These are phyloP conservation scores for Isabelozyma gotoi DNA, from an alignment of 805 yeast genomes.

Conservation along the genomic window DNA sequence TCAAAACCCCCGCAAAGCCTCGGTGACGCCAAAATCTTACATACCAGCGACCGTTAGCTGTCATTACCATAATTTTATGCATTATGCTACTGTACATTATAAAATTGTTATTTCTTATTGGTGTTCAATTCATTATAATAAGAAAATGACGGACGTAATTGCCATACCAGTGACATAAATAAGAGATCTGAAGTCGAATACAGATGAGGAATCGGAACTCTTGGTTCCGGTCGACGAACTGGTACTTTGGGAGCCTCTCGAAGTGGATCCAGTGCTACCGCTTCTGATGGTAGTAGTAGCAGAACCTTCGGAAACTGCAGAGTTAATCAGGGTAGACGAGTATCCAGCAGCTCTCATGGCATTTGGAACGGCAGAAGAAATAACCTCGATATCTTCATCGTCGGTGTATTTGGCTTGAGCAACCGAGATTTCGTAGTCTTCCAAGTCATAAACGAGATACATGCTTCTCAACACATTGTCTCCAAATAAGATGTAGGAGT, in stretches of 20 bases:
- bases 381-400: constrained; percentile 45
- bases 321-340: constrained; percentile 31
- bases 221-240: background rate
- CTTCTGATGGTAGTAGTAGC: constrained; percentile 6
- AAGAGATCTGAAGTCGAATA: background rate
- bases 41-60: too few species aligned
- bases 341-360: constrained; percentile 49
- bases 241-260: background rate
- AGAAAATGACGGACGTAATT: background rate
- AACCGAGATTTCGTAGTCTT: constrained; percentile 53
- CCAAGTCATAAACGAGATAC: constrained; percentile 65
- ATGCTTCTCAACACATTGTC: constrained; percentile 64
- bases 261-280: constrained; percentile 2
- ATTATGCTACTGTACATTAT: too few species aligned
- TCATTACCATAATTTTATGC: too few species aligned
- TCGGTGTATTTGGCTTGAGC: constrained; percentile 33
- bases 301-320: constrained; percentile 2
- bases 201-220: background rate
- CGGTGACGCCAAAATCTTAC: too few species aligned
- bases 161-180: background rate
- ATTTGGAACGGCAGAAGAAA: constrained; percentile 48
- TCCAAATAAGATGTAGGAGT: constrained; percentile 48
- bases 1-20: too few species aligned
- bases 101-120: too few species aligned
- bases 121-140: too few species aligned